Percentiles rank a stretch among this genome's conserved stretches.
These are phyloP conservation scores for Dendryphion nanum DNA, from an alignment of 2,329 filamentous ascomycete genomes.

Conservation along the genomic window DNA sequence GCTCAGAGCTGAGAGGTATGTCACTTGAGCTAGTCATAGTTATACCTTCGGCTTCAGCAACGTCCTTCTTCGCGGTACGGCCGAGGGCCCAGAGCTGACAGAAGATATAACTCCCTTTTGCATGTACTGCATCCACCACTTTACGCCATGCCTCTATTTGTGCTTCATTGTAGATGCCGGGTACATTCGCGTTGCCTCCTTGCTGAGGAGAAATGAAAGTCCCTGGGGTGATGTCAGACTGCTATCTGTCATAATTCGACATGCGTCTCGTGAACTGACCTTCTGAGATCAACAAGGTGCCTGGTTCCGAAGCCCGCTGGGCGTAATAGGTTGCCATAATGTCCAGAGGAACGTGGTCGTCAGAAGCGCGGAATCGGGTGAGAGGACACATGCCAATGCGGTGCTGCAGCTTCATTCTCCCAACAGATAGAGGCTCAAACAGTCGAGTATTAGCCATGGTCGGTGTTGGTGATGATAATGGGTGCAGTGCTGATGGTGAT, in stretches of 20 bases:
- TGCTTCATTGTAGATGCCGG: constrained; percentile 24
- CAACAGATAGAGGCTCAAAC: constrained; percentile 34
- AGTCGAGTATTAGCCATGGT: constrained; percentile 20
- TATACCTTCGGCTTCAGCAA: background rate
- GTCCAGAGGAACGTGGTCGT: constrained; percentile 45
- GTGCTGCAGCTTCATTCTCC: constrained; percentile 24
- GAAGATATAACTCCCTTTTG: constrained; percentile 47
- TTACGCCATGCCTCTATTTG: constrained; percentile 50
- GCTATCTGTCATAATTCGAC: background rate
- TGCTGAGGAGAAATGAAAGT: background rate
- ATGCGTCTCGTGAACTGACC: constrained; percentile 24
- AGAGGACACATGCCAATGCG: constrained; percentile 35
- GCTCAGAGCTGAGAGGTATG: constrained; percentile 3
- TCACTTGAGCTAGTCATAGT: background rate
- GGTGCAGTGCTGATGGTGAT: no score
- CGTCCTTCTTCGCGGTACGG: background rate
- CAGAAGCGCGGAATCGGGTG: constrained; percentile 39
- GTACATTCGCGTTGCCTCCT: constrained; percentile 9
- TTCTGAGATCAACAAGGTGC: constrained; percentile 59
- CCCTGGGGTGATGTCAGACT: no score
- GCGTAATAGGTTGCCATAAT: constrained; percentile 50
- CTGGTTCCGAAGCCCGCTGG: constrained; percentile 50
- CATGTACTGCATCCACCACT: constrained; percentile 49
- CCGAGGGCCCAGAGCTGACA: constrained; percentile 34
- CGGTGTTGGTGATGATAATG: background rate